phyloP scores from a whole-genome alignment of 805 yeast genomes.

The Ogataea haglerorum region DNA sequence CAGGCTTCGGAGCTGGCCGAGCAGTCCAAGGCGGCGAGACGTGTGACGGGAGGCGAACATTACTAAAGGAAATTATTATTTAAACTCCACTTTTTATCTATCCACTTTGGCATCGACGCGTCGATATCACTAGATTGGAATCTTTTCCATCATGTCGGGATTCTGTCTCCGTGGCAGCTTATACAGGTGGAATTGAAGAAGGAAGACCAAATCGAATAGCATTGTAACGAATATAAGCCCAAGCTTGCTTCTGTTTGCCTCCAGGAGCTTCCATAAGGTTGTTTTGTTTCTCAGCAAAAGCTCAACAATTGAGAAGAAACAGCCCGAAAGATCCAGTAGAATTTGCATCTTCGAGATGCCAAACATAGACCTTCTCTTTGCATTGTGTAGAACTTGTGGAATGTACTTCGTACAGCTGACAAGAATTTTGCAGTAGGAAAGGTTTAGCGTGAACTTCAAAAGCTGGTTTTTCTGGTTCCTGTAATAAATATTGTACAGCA shows the following conservation, averaged over 20 bases:
- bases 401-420: conserved; percentile 47
- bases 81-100: conserved; percentile 57
- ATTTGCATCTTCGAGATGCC: conserved; percentile 44
- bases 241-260: conserved; percentile 43
- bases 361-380: conserved; percentile 39
- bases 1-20: conserved; percentile 28
- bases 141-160: not conserved
- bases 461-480: conserved; percentile 18
- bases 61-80: conserved; percentile 19
- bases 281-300: conserved; percentile 36
- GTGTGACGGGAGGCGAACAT: conserved; percentile 20
- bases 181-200: conserved; percentile 27
- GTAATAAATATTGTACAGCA: conserved; percentile 15
- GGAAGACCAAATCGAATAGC: conserved; percentile 29
- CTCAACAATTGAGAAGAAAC: conserved; percentile 38
- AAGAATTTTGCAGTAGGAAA: conserved; percentile 43
- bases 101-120: conserved; percentile 32
- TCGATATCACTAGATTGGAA: not conserved
- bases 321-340: conserved; percentile 41
- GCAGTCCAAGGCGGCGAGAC: conserved; percentile 28
- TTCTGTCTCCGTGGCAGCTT: not conserved
- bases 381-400: conserved; percentile 45
- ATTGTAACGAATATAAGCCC: conserved; percentile 38
- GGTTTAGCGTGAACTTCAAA: conserved; percentile 37
- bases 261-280: conserved; percentile 24